Base-by-base conservation (phyloP, 2,329 filamentous ascomycete genomes). In the Corniculantispora saksenae region DNA sequence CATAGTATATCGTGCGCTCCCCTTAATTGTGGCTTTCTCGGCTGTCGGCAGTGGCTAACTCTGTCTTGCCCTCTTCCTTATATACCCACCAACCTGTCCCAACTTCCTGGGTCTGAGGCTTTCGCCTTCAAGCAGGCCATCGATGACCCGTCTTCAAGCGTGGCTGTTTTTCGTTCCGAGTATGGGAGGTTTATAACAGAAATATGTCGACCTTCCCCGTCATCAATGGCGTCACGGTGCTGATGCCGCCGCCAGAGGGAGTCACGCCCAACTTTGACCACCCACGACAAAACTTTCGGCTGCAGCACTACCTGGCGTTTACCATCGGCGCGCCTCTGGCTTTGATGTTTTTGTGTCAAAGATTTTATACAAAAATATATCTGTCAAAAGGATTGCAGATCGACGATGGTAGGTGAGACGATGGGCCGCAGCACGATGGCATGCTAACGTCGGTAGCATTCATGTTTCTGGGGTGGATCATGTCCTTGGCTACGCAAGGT, bases 301-400 rank as follows among this genome's bases (percentile, higher is more conserved):
- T 66, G 3, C 66, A 70, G 23, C 70, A 72, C 40, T 76, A 72
- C 47, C 51, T 69, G 21, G 63, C 75, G 17, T 74, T 75, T 64
- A 73, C 69, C 0, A 63, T 75, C 3, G 65, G 70, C 3, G 72
- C 68, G 1, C 55, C 69, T 1, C 50, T 76, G 45, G 73, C 74
- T 1, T 50, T 72, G 3, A 48, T 73, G 9, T 67, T 69, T 3
- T 48, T 76, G 5, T 23, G 64, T 1, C 74, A 77, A 62, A 67
- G 75, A 38, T 67, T 71, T n/a, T 77, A 76, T 64, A 76, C 74
- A 3, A 76, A 75, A 61, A 51, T 74, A 0, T 74, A 70, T 50
- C 65, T 73, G 2, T 69, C 70, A 3, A 68, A 68, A 38, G 71
- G 72, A 17, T 47, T 73, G 15, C 65, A 67, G 27, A 64, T 72